Evolutionary conservation across 2,329 filamentous ascomycete species (phyloP).

Genomic region (Sordariomycetes sp.): DNA sequence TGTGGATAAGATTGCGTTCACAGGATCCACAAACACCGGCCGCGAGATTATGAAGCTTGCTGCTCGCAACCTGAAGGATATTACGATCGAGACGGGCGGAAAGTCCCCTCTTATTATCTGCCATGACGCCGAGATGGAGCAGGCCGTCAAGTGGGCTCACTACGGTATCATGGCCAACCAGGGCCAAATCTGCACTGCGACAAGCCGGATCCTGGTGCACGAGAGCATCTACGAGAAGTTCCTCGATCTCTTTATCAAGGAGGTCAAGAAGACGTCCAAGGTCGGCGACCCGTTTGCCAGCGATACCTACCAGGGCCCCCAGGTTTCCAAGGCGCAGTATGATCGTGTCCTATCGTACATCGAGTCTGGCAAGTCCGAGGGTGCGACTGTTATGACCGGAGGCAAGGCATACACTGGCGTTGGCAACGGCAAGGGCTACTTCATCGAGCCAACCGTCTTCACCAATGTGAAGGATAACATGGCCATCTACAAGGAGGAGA

Average conservation of each 20-base stretch:
- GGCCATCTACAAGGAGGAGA: constrained; percentile 21
- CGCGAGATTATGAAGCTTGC: constrained; percentile 59
- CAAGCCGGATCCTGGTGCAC: constrained; percentile 49
- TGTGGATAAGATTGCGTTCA: constrained; percentile 67
- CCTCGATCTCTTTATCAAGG: constrained; percentile 41
- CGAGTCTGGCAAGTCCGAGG: constrained; percentile 44
- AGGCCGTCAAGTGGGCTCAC: constrained; percentile 41
- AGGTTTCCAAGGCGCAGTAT: constrained; percentile 53
- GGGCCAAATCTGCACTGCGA: constrained; percentile 50
- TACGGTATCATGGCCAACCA: constrained; percentile 36
- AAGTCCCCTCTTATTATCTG: constrained; percentile 51
- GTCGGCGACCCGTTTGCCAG: constrained; percentile 19
- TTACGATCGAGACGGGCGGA: constrained; percentile 49
- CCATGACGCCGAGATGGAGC: constrained; percentile 47
- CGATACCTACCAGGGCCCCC: constrained; percentile 24
- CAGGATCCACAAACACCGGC: constrained; percentile 57
- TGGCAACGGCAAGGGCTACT: constrained; percentile 12
- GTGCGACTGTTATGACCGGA: constrained; percentile 28
- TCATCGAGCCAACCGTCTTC: constrained; percentile 20
- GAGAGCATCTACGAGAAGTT: constrained; percentile 30
- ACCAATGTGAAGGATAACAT: constrained; percentile 19
- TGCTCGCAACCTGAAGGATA: constrained; percentile 45
- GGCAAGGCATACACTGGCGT: constrained; percentile 17
- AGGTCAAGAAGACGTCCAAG: constrained; percentile 46
- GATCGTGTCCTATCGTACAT: constrained; percentile 58